Evolutionary conservation across 306 rosid genomes (phyloP), one percentile per base, ranked within the genome.

Genomic region (Canavalia ensiformis): DNA sequence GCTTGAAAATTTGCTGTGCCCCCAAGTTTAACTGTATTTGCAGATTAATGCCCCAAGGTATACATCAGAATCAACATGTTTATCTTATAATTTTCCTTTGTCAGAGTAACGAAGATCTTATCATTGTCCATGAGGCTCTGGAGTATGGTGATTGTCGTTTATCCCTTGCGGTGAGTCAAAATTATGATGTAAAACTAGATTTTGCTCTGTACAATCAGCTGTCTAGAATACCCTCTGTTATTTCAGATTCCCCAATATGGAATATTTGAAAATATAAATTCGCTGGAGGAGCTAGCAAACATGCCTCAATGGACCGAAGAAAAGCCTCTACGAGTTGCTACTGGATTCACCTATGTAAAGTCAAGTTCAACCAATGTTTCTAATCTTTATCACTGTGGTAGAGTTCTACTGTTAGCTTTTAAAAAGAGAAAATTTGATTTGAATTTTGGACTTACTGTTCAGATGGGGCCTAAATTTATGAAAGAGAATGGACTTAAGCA

Each of bases 391-490:
- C 42, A 41, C 29, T 50, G 39, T 37, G 56, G 33, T 30, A 37
- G 39, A 56, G 75, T 51, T 75, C 64, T 39, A 41, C 46, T 2
- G n/a, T 71, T 75, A 71, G 7, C 41, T 49, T 54, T 58, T 30
- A 12, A 59, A 67, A 41, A 63, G 39, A 68, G 70, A 42, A 76
- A 10, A 46, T 55, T 28, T 68, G 33, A 72, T 57, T 37, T 79
- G 50, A 68, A 5, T 73, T 82, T 74, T 77, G 35, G 3, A 31
- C 74, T 71, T 49, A 42, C 64, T 83, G 65, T 63, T 41, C 93
- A 95, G 99, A 81, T 95, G 74, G 99, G 99, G 67, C 97, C 96
- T 68, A 95, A 93, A 72, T 95, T 93, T 79, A 87, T 93, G 88
- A 84, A 81, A 82, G 99, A 93, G 56, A 92, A 88, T 75, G 98